Percentiles rank a stretch among this genome's conserved stretches.
Evolutionary conservation across 129 eudicot species (phyloP).

Genomic region (Artemisia tridentata): DNA sequence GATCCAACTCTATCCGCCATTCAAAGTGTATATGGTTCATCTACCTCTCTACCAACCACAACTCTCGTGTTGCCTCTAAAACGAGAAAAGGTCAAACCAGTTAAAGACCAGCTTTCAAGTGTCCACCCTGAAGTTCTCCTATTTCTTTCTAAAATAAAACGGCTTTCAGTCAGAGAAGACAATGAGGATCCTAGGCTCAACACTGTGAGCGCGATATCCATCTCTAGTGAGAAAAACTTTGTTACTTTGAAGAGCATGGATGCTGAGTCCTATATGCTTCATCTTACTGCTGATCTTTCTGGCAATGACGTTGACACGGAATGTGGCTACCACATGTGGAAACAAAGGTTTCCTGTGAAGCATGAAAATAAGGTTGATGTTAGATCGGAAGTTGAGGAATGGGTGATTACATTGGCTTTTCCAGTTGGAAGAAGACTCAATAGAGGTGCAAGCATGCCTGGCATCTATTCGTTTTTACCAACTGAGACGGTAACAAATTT

Average conservation of each 20-base stretch:
- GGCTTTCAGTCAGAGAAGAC: slow-evolving; percentile 48
- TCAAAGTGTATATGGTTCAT: slow-evolving; percentile 33
- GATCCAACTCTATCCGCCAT: slow-evolving; percentile 38
- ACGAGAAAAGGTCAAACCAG: slow-evolving; percentile 46
- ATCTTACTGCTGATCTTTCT: slow-evolving; percentile 35
- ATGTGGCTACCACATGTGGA: slow-evolving; percentile 62
- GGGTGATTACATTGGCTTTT: slow-evolving; percentile 59
- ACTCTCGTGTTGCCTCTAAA: slow-evolving; percentile 52
- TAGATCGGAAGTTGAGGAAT: slow-evolving; percentile 51
- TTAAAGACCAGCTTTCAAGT: slow-evolving; percentile 49
- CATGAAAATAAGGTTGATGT: slow-evolving; percentile 32
- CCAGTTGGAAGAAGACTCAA: slow-evolving; percentile 48
- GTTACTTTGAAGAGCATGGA: slow-evolving; percentile 34
- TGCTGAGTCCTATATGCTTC: slow-evolving; percentile 50
- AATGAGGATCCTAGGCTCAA: slow-evolving; percentile 39
- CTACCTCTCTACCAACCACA: slow-evolving; percentile 41
- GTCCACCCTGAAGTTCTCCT: slow-evolving; percentile 54
- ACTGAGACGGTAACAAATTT: slow-evolving; percentile 56
- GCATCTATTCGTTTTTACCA: slow-evolving; percentile 57
- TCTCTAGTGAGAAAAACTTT: slow-evolving; percentile 44
- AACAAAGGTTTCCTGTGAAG: slow-evolving; percentile 51
- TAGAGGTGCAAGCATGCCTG: slow-evolving; percentile 42
- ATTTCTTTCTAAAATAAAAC: slow-evolving; percentile 52
- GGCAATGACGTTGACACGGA: slow-evolving; percentile 19
- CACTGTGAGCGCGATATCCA: slow-evolving; percentile 46